Conservation (phyloP, 2,329 filamentous ascomycete genomes). For the Pseudopyrenochaeta lycopersici region DNA sequence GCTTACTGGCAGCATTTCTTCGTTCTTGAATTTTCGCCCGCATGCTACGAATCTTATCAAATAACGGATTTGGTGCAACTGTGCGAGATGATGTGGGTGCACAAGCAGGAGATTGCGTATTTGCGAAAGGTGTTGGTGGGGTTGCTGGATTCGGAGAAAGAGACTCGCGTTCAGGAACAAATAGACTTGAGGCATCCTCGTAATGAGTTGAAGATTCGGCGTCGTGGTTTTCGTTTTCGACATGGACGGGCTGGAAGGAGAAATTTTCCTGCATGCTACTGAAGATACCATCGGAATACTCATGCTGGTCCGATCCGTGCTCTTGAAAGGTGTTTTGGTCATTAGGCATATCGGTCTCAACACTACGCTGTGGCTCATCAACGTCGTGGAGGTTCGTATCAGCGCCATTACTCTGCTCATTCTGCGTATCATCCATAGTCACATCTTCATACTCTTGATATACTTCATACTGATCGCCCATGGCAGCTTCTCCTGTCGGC, state of each 20-base stretch:
- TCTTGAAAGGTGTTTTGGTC: not conserved
- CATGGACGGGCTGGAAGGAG: too few relatives aligned
- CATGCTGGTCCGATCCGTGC: too few relatives aligned
- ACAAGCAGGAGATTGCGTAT: slow-evolving; percentile 6
- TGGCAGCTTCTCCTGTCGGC: not conserved
- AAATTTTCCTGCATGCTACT: too few relatives aligned
- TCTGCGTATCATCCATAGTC: not conserved
- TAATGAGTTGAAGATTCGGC: not conserved
- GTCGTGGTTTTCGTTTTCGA: not conserved
- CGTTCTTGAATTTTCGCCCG: slow-evolving; percentile 15
- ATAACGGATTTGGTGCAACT: not conserved
- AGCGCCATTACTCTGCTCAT: not conserved
- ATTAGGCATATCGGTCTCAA: not conserved
- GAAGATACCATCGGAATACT: too few relatives aligned
- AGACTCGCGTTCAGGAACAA: slow-evolving; percentile 17
- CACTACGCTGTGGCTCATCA: not conserved
- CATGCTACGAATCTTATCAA: slow-evolving; percentile 15
- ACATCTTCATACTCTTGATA: not conserved
- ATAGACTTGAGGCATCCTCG: slow-evolving; percentile 19
- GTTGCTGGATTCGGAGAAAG: not conserved
- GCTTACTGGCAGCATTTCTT: slow-evolving; percentile 7
- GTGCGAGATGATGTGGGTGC: not conserved
- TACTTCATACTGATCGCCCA: not conserved
- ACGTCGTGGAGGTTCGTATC: not conserved
- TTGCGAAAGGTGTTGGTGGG: not conserved